These are phyloP conservation scores for Cinnamomum chago DNA, from an alignment of 164 flowering plant genomes.

Conservation along the genomic window DNA sequence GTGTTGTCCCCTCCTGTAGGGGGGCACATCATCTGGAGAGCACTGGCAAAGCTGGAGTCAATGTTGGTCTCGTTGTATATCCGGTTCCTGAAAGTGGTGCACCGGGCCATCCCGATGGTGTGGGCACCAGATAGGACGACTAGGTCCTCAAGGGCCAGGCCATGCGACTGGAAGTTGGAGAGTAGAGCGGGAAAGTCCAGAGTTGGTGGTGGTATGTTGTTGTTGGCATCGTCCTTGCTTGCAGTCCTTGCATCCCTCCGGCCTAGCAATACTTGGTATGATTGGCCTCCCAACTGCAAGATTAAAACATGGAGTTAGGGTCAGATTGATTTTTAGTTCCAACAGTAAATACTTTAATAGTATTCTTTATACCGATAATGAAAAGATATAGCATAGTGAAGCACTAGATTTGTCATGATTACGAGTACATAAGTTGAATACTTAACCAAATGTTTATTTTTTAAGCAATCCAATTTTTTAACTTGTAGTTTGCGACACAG, in stretches of 20 bases:
- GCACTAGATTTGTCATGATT: no score
- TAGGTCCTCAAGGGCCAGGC: slow-evolving; percentile 22
- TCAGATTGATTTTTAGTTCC: no score
- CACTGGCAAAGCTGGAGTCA: slow-evolving; percentile 10
- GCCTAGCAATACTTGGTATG: slow-evolving; percentile 28
- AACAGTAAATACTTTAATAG: no score
- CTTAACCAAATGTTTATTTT: no score
- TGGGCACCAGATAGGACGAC: slow-evolving; percentile 30
- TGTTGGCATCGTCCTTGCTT: slow-evolving; percentile 22
- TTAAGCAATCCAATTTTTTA: no score
- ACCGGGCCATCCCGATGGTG: slow-evolving; percentile 29
- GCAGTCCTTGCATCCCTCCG: slow-evolving; percentile 33
- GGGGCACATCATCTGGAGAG: slow-evolving; percentile 13
- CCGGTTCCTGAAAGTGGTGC: slow-evolving; percentile 17
- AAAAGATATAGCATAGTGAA: no score
- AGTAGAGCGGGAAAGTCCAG: slow-evolving; percentile 20
- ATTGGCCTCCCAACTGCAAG: slow-evolving; percentile 35
- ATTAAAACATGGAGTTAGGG: not conserved
- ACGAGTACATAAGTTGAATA: no score
- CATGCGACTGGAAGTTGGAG: slow-evolving; percentile 21
- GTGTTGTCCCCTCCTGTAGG: slow-evolving; percentile 20
- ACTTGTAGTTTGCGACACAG: no score
- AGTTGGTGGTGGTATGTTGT: slow-evolving; percentile 23
- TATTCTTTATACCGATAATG: not conserved
- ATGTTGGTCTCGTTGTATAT: slow-evolving; percentile 31